Evolutionary conservation across 352 stramenopile species (phyloP), one percentile per base, ranked within the genome.

Genomic region (Paralagenidium karlingii): DNA sequence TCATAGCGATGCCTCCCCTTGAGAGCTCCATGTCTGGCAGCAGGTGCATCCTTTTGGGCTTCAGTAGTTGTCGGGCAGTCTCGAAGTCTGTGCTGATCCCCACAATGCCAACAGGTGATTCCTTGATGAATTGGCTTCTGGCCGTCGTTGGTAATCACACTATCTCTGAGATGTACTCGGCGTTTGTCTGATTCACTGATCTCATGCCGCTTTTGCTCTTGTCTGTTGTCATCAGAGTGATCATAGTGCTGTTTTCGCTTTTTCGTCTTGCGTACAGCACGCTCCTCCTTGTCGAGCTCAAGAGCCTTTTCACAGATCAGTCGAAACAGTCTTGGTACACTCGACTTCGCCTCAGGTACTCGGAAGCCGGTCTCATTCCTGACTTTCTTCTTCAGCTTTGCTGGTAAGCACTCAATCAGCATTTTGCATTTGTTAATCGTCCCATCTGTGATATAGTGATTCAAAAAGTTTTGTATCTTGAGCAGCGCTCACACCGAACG

Each of bases 291-390:
- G 5, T 45, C 38, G 9, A 36, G 25, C 24, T 45, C 38, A 7
- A 45, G 27, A 9, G 38, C 38, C 18, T 45, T 30, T 11, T 45
- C 38, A 8, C 28, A 31, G 15, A 45, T 34, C 13, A 45, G 15
- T n/a, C 26, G 21, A 16, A 25, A 45, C 38, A 45, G 20, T 8
- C 24, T 28, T 37, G 38, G 27, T 13, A 45, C 25, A 24, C 27
- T 45, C 13, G 38, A 36, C 26, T 45, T 45, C 4, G 38, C 38
- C 16, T 8, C 20, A 21, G 13, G 38, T 24, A 32, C 24, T 6
- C 24, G 27, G 16, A 45, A 45, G 26, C 36, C 38, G 7, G 36
- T 36, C 27, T 45, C 24, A 15, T 45, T 45, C 24, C 36, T 45
- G 8, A 45, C 38, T 20, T 16, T 11, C 26, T 45, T 45, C 15